Base-by-base conservation (phyloP, 2,329 filamentous ascomycete genomes). In the Monosporascus sp. region DNA sequence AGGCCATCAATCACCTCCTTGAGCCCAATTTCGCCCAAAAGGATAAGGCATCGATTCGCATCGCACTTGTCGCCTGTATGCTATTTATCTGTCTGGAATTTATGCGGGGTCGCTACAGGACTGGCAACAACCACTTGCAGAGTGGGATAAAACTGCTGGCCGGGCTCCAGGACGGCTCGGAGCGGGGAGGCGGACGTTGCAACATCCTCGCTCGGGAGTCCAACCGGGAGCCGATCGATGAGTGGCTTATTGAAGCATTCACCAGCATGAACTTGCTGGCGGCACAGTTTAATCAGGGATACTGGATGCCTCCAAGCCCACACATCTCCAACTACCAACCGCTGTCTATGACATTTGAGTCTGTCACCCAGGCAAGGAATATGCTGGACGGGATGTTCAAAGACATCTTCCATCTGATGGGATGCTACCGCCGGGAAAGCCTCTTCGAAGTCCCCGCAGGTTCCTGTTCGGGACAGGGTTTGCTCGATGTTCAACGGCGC, bases 231-330 rank as follows among this genome's bases (percentile, higher is more conserved):
- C 64, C 64, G 1, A 60, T 68, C 0, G 75, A 79, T 45, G 66
- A 72, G 39, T 74, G 70, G 65, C 72, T 80, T 17, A 56, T 72
- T 3, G 73, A 77, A 53, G 69, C 67, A 2, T 74, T 79, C 35
- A 61, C 64, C 5, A 59, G 62, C 43, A 51, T 67, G 1, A 62
- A 70, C 36, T 46, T 70, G 3, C 67, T 67, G 45, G 61, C 60
- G n/a, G 60, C 61, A 27, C 54, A 71, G 8, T 62, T 68, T 8
- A 60, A 59, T 4, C 61, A 66, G 25, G 59, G 60, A 22, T 52
- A 9, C 56, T 51, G 2, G 43, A 48, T 24, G 41, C 62, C 7
- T 55, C 52, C 15, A 50, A 63, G 20, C 39, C 59, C 24, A 38
- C 58, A 3, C 52, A 55, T 50, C 36, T 48, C 46, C 36, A 48